phyloP scores from a whole-genome alignment of 768 basidiomycete species.

The Pseudohyphozyma bogoriensis region DNA sequence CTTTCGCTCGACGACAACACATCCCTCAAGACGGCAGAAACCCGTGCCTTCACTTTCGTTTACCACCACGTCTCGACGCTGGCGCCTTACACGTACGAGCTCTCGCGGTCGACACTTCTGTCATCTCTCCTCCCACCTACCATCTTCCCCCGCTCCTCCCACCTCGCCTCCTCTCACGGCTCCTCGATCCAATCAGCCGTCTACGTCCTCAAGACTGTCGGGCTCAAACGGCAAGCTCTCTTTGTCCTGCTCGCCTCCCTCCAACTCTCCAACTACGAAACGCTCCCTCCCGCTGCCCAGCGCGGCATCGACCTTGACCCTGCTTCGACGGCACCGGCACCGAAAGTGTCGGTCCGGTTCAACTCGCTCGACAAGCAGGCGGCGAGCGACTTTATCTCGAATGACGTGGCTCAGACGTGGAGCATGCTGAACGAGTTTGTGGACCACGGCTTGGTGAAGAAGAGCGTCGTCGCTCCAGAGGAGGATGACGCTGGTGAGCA shows the following conservation, averaged over 20 bases:
- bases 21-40: too few species aligned
- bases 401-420: conserved; percentile 72
- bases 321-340: conserved; percentile 25
- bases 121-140: conserved; percentile 37
- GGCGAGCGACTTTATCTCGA: conserved; percentile 74
- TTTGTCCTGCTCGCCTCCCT: conserved; percentile 60
- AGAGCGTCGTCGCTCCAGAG: conserved; percentile 35
- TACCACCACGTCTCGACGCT: conserved; percentile 90
- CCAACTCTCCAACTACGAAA: conserved; percentile 58
- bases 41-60: conserved; percentile 48
- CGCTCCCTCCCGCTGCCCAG: neutral
- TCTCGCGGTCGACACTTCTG: conserved; percentile 34
- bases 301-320: neutral
- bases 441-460: conserved; percentile 77
- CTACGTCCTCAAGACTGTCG: conserved; percentile 78
- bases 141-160: conserved; percentile 48
- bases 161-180: conserved; percentile 9
- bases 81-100: conserved; percentile 66
- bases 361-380: conserved; percentile 63
- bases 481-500: conserved; percentile 26
- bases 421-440: conserved; percentile 78
- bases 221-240: conserved; percentile 71
- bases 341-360: conserved; percentile 50
- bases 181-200: conserved; percentile 45
- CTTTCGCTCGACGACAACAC: conserved; percentile 44